Evolutionary conservation across 202 grass and related monocot species (phyloP), one percentile per base, ranked within the genome.

Genomic region (Setaria viridis): DNA sequence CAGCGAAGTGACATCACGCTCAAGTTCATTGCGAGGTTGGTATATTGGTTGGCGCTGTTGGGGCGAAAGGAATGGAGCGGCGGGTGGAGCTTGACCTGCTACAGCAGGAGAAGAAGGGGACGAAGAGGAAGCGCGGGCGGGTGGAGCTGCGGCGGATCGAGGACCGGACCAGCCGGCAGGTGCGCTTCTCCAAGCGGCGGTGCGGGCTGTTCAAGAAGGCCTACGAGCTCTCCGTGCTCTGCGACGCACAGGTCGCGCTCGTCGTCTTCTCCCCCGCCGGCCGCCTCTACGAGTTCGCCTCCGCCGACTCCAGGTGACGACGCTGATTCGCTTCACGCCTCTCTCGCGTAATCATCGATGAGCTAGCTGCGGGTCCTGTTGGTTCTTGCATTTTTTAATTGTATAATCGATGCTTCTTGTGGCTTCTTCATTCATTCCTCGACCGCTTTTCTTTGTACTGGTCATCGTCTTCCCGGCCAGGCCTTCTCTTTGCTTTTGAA

Each of bases 121-220:
- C 3, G 80, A 84, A 62, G 82, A 85, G 3, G 77, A 85, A 89
- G 87, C 70, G 82, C 4, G 87, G 87, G 16, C 64, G 45, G 8
- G 82, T 85, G 70, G 87, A 85, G 82, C 43, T 89, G 70, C 71
- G 77, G 87, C 71, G 77, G 87, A 89, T 89, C 74, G 77, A 89
- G 77, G 77, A 89, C 77, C 62, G 87, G 53, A 81, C 71, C 12
- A 89, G 70, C 82, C 76, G 87, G 42, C 82, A 89, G 87, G 82
- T 89, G 62, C 82, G 87, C 2, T 89, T 89, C 87, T 89, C 87
- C 8, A 89, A 89, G 87, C 87, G 82, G 0, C 77, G 82, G 82
- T 76, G 62, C 33, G 87, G 87, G 3, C 34, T 89, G n/a, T 89
- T 81, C 87, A 89, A 89, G 82, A 89, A 89, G 87, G 87, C 87